Evolutionary conservation across 257 asterid species (phyloP).

Genomic region (Scutellaria baicalensis): DNA sequence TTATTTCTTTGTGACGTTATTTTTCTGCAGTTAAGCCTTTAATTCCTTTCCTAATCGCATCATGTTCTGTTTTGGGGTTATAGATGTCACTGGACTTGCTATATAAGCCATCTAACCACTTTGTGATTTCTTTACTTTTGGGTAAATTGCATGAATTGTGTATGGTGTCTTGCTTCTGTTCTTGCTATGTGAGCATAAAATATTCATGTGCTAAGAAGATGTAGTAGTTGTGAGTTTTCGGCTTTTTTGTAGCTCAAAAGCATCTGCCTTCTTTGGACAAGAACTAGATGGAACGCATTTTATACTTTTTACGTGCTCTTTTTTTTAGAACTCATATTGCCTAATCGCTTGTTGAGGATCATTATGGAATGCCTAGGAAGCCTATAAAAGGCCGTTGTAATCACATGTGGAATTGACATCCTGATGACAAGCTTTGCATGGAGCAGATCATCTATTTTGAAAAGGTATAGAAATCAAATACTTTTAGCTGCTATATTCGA

Average conservation of each 20-base stretch:
- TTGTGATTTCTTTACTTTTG: not conserved
- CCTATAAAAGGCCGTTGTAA: too few species aligned
- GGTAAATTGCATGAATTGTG: not conserved
- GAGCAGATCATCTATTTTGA: too few species aligned
- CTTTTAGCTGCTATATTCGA: not conserved
- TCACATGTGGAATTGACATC: too few species aligned
- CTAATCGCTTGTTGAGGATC: too few species aligned
- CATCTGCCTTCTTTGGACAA: too few species aligned
- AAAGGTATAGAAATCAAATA: not conserved
- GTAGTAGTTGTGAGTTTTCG: too few species aligned
- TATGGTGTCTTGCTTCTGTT: not conserved
- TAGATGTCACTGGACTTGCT: not conserved
- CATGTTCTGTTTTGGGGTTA: not conserved
- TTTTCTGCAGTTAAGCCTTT: not conserved
- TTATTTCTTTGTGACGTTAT: not conserved
- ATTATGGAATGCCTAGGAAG: too few species aligned
- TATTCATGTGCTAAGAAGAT: not conserved
- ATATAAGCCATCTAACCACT: not conserved
- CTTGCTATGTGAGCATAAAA: not conserved
- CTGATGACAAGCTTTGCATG: too few species aligned
- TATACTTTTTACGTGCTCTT: too few species aligned
- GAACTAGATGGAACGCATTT: too few species aligned
- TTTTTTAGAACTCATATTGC: too few species aligned
- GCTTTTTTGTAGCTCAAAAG: too few species aligned
- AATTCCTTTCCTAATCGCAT: not conserved